phyloP scores from a whole-genome alignment of 306 rosid species.

The Acacia confusa region DNA sequence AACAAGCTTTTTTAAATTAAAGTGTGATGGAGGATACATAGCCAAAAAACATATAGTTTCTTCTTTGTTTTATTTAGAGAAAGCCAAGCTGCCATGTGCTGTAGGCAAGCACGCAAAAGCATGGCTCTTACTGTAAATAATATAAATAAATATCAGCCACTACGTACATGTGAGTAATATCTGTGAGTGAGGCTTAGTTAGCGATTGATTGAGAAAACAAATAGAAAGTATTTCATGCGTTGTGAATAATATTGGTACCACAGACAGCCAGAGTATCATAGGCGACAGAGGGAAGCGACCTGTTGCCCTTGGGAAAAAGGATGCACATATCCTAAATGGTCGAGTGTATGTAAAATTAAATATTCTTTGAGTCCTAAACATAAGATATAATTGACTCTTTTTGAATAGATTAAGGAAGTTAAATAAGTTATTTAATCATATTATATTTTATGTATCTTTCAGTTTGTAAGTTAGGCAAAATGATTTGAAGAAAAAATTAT shows the following conservation, averaged over 20 bases:
- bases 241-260: neutral
- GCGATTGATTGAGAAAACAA: neutral
- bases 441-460: too few relatives aligned
- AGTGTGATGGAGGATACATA: neutral
- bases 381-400: too few relatives aligned
- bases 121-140: neutral
- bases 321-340: slow-evolving; percentile 44
- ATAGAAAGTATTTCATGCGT: neutral
- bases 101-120: slow-evolving; percentile 29
- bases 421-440: too few relatives aligned
- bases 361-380: neutral
- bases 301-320: slow-evolving; percentile 35
- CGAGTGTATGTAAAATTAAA: neutral
- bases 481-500: too few relatives aligned
- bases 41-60: neutral
- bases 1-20: neutral
- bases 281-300: slow-evolving; percentile 22
- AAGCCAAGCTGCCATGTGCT: slow-evolving; percentile 15
- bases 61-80: slow-evolving; percentile 29
- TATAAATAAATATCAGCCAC: neutral
- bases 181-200: neutral
- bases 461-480: too few relatives aligned
- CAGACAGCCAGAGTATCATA: neutral
- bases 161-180: neutral
- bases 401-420: too few relatives aligned